Evolutionary conservation across 495 filamentous ascomycete genomes (phyloP).

Genomic region (Aspergillus coremiiformis): DNA sequence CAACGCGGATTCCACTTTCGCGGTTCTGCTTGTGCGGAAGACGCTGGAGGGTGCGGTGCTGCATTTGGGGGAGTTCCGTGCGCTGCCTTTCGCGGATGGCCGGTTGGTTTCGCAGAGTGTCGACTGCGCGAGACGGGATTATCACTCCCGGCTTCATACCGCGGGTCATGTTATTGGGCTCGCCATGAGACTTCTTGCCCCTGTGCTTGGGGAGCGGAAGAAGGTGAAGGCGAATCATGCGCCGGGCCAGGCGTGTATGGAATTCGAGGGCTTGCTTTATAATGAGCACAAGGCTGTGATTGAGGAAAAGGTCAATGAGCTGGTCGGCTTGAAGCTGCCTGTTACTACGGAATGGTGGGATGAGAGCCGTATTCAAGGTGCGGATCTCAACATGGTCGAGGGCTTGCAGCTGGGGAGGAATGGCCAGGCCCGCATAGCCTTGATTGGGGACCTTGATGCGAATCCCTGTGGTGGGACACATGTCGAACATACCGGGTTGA

Average conservation of each 20-base stretch:
- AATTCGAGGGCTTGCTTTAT: constrained; percentile 54
- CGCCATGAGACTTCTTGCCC: constrained; percentile 47
- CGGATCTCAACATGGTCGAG: constrained; percentile 11
- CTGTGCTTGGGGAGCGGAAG: constrained; percentile 33
- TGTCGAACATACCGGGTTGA: constrained; percentile 43
- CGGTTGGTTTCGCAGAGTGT: constrained; percentile 44
- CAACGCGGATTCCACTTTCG: constrained; percentile 27
- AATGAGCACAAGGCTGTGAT: constrained; percentile 51
- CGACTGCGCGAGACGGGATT: constrained; percentile 44
- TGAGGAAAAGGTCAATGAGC: constrained; percentile 48
- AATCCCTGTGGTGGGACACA: constrained; percentile 63
- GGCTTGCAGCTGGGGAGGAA: constrained; percentile 35
- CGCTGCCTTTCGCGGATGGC: constrained; percentile 24
- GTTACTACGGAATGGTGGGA: constrained; percentile 54
- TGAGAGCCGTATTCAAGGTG: constrained; percentile 32
- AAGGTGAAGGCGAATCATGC: constrained; percentile 58
- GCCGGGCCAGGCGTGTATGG: constrained; percentile 50
- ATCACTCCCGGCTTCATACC: constrained; percentile 56
- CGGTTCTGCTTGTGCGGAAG: constrained; percentile 45
- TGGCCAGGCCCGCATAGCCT: constrained; percentile 46
- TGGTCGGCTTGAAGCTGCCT: constrained; percentile 41
- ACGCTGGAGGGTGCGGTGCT: constrained; percentile 42
- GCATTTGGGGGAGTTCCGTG: constrained; percentile 49
- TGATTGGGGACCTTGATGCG: constrained; percentile 50
- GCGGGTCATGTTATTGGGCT: constrained; percentile 57